These are phyloP conservation scores for Syzygium jambos DNA, from an alignment of 345 rosid genomes.

Conservation along the genomic window DNA sequence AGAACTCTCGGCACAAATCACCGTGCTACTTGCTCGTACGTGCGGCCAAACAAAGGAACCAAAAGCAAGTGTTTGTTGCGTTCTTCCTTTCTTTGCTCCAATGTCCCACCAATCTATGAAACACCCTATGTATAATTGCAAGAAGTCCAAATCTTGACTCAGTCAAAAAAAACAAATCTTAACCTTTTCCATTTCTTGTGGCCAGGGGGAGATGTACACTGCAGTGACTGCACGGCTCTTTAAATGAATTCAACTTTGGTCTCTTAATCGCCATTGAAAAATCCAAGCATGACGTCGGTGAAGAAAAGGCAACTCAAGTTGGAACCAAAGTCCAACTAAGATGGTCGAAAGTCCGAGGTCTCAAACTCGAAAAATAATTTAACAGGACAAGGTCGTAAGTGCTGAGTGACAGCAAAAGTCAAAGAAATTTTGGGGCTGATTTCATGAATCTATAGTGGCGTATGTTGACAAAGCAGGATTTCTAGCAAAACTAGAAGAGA, in stretches of 20 bases:
- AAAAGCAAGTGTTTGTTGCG: not conserved
- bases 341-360: not conserved
- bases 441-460: not conserved
- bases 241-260: not conserved
- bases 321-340: not conserved
- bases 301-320: not conserved
- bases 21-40: no score
- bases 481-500: not conserved
- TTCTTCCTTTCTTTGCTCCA: not conserved
- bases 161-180: no score
- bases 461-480: not conserved
- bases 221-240: not conserved
- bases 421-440: not conserved
- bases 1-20: not conserved
- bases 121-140: not conserved
- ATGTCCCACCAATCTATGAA: not conserved
- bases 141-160: not conserved
- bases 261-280: not conserved
- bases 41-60: no score
- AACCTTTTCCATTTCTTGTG: not conserved
- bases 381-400: not conserved
- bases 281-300: not conserved
- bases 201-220: not conserved
- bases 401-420: not conserved
- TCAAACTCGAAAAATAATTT: not conserved